Base-by-base conservation (phyloP, 2,329 filamentous ascomycete species). In the Xylariaceae sp. region DNA sequence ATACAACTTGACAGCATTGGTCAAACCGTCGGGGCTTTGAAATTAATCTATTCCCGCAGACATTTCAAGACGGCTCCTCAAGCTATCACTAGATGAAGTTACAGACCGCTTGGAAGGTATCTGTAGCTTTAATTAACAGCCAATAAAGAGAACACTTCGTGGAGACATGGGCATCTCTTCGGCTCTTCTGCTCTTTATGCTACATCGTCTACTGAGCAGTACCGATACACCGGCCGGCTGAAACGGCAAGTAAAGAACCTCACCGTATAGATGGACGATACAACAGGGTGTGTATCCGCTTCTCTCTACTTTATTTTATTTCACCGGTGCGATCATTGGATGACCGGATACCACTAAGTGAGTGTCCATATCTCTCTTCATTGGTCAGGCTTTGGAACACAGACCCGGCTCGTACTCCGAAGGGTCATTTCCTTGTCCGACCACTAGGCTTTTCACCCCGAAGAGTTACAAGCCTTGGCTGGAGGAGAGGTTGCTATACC, bases 201-300 rank as follows among this genome's bases (percentile, higher is more conserved):
- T 16, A n/a, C 19, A 56, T 24, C 46, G 46, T 51, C 45, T 56
- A 47, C 28, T 21, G 17, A 46, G 21, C 2, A 34, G 17, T 46
- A 47, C 17, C 49, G 40, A 45, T 28, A 56, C 47, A 45, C 47
- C 40, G 23, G n/a, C 40, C 8, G 4, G 17, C 21, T n/a, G 19
- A 7, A 24, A 8, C 3, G 5, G 16, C 16, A 29, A 31, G 26
- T 34, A 40, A 29, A 23, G 14, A 14, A 6, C 29, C 16, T 33
- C 16, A n/a, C n/a, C n/a, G n/a, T n/a, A n/a, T n/a, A n/a, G n/a
- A n/a, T n/a, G n/a, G n/a, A n/a, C n/a, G n/a, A n/a, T n/a, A n/a
- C 5, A 17, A 7, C 24, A 26, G 16, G 3, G 7, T 44, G 7
- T 24, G 19, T 31, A 45, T 37, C 33, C 37, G 16, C n/a, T 39